These are phyloP conservation scores for Mycena pura DNA, from an alignment of 768 basidiomycete genomes.

Conservation along the genomic window DNA sequence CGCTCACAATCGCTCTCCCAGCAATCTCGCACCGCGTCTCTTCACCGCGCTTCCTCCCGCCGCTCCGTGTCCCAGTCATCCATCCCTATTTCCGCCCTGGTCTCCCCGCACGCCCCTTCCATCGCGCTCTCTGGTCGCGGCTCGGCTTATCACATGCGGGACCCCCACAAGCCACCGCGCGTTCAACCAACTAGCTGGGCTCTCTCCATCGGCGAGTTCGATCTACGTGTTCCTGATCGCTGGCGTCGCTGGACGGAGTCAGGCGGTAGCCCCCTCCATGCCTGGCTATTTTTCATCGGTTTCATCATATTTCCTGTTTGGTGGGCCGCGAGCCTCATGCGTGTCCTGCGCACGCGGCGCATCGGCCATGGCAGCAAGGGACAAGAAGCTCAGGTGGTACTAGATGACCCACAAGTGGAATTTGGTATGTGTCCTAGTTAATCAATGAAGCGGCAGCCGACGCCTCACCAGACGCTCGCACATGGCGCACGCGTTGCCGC, in stretches of 20 bases:
- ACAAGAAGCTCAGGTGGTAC: constrained; percentile 42
- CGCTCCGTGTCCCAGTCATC: constrained; percentile 24
- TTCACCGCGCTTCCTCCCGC: constrained; percentile 23
- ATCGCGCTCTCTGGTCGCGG: constrained; percentile 40
- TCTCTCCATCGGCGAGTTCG: constrained; percentile 42
- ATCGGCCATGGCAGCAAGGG: constrained; percentile 53
- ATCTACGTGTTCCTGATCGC: constrained; percentile 42
- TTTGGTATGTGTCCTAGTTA: constrained; percentile 44
- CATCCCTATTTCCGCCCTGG: constrained; percentile 35
- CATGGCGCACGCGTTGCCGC: constrained; percentile 64
- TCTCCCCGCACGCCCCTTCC: constrained; percentile 61
- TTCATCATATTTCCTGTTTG: constrained; percentile 61
- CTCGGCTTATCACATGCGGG: constrained; percentile 59
- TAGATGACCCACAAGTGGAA: constrained; percentile 64
- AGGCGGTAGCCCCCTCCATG: constrained; percentile 47
- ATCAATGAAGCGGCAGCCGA: not conserved
- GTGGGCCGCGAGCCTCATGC: constrained; percentile 55
- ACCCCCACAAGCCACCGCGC: constrained; percentile 52
- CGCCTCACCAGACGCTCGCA: constrained; percentile 49
- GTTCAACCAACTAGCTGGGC: constrained; percentile 50
- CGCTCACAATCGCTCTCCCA: constrained; percentile 18
- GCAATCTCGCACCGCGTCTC: constrained; percentile 13
- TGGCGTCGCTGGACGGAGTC: constrained; percentile 28
- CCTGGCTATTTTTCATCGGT: constrained; percentile 62
- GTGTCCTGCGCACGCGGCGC: constrained; percentile 50